These are phyloP conservation scores for Colletotrichum agaves DNA, from an alignment of 2,329 filamentous ascomycete genomes.

Conservation along the genomic window DNA sequence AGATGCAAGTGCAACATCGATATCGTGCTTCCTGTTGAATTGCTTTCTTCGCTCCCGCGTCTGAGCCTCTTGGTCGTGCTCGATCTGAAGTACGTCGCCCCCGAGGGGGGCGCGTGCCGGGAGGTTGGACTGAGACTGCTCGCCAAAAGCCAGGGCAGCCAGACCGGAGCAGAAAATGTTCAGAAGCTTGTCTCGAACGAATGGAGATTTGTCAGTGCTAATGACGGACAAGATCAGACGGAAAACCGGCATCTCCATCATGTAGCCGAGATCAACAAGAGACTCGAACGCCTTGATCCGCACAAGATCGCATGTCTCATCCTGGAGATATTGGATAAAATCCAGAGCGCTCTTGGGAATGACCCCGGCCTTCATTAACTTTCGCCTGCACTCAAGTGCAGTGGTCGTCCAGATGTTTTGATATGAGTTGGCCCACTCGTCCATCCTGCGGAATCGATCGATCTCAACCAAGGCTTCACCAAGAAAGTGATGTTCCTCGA, in stretches of 20 bases:
- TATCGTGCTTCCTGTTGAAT: constrained; percentile 73
- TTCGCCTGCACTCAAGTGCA: constrained; percentile 69
- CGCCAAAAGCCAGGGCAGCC: constrained; percentile 72
- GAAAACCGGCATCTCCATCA: constrained; percentile 66
- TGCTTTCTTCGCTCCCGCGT: constrained; percentile 71
- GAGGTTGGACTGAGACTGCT: constrained; percentile 58
- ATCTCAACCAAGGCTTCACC: constrained; percentile 69
- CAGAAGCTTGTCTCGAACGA: constrained; percentile 69
- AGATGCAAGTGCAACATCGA: constrained; percentile 63
- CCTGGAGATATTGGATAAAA: constrained; percentile 73
- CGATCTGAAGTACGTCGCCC: constrained; percentile 51
- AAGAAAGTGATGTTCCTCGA: constrained; percentile 59
- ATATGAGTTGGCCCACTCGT: constrained; percentile 75
- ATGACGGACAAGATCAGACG: constrained; percentile 67
- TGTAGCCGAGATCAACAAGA: constrained; percentile 70
- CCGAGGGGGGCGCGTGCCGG: constrained; percentile 29
- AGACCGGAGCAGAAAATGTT: constrained; percentile 68
- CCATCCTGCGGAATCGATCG: constrained; percentile 73
- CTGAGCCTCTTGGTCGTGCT: constrained; percentile 51
- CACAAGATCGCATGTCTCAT: constrained; percentile 70
- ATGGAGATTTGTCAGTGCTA: constrained; percentile 72
- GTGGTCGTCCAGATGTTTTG: constrained; percentile 75
- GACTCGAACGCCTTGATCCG: constrained; percentile 74
- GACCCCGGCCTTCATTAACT: constrained; percentile 72
- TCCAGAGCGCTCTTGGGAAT: constrained; percentile 64